These are phyloP conservation scores for Litchi chinensis DNA, from an alignment of 345 rosid species.

Conservation along the genomic window DNA sequence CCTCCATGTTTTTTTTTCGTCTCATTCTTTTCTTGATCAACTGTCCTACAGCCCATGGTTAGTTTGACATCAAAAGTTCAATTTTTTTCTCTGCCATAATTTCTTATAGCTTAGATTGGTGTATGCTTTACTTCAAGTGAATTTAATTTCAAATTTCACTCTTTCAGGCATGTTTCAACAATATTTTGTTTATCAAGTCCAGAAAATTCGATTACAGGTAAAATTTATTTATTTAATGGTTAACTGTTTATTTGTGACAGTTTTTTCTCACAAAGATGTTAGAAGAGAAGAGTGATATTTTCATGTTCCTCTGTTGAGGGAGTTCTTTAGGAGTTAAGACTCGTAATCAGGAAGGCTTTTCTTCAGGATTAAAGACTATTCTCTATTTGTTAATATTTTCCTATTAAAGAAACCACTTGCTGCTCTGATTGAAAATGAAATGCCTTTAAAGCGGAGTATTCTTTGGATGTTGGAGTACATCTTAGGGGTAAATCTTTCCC, in stretches of 20 bases:
- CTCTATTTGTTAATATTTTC: not conserved
- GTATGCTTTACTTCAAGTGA: not conserved
- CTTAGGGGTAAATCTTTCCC: not conserved
- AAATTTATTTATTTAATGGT: not conserved
- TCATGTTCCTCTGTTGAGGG: not conserved
- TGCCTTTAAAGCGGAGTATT: not conserved
- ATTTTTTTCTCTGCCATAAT: not conserved
- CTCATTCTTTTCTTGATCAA: not conserved
- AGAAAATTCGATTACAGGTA: conserved; percentile 91
- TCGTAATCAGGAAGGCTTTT: not conserved
- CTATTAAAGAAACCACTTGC: not conserved
- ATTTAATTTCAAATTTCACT: conserved; percentile 21
- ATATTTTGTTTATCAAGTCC: conserved; percentile 88
- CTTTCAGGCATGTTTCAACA: conserved; percentile 81
- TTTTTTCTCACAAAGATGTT: not conserved
- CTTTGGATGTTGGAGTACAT: not conserved
- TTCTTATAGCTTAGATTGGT: conserved; percentile 5
- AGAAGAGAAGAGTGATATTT: not conserved
- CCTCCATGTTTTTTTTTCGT: not conserved
- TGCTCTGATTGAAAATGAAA: conserved; percentile 7
- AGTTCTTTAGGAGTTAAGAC: not conserved
- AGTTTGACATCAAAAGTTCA: not conserved
- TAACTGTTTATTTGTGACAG: not conserved
- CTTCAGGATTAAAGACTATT: not conserved
- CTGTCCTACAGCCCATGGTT: not conserved